Conservation (phyloP, 768 basidiomycete species). For the Austroboletus festivus region DNA sequence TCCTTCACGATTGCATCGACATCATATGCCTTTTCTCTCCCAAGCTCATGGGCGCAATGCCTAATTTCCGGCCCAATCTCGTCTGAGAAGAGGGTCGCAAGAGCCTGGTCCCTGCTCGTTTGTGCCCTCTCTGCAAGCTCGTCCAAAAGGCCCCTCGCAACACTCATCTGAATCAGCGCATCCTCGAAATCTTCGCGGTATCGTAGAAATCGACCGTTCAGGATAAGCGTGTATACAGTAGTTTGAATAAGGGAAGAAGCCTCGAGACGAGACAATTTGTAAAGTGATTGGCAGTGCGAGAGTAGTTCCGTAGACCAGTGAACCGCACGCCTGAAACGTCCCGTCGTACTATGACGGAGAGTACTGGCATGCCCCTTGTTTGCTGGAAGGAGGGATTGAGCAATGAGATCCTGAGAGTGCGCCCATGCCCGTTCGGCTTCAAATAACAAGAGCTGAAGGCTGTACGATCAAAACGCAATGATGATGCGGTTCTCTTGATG, state of each 20-base stretch:
- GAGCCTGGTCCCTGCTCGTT: conserved; percentile 84
- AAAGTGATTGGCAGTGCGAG: conserved; percentile 68
- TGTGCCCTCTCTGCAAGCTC: conserved; percentile 57
- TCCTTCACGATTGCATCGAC: conserved; percentile 71
- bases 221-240: conserved; percentile 72
- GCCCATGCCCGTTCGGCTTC: conserved; percentile 93
- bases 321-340: conserved; percentile 76
- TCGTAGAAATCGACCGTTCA: conserved; percentile 82
- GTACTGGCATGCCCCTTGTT: conserved; percentile 51
- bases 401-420: conserved; percentile 75
- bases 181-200: conserved; percentile 75
- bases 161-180: conserved; percentile 69
- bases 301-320: conserved; percentile 76
- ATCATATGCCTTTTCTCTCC: conserved; percentile 75
- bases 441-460: conserved; percentile 80
- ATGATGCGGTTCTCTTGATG: conserved; percentile 4
- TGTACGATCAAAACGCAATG: conserved; percentile 27
- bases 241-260: conserved; percentile 63
- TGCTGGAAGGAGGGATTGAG: conserved; percentile 48
- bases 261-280: conserved; percentile 48
- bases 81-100: conserved; percentile 80
- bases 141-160: conserved; percentile 72
- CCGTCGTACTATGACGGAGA: conserved; percentile 70
- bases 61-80: conserved; percentile 89
- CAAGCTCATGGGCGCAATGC: conserved; percentile 88